Conservation (phyloP, 306 rosid genomes). For the Pyrus betulifolia region DNA sequence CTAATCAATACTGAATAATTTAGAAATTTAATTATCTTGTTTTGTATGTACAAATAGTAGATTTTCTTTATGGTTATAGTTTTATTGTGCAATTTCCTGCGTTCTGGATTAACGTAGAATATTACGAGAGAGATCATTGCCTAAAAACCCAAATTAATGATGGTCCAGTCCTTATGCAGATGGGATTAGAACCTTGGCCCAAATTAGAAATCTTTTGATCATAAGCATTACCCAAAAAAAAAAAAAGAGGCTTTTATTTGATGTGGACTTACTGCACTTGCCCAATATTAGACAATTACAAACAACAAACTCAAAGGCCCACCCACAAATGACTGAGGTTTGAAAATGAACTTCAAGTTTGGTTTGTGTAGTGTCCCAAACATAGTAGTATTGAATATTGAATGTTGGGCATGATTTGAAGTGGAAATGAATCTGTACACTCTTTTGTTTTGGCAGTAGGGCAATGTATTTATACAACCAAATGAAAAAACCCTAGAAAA, state of each 20-base stretch:
- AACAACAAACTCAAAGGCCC: background rate
- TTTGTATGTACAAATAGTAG: too few species aligned
- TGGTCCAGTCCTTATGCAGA: background rate
- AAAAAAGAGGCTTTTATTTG: background rate
- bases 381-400: background rate
- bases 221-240: too few species aligned
- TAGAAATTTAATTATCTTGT: too few species aligned
- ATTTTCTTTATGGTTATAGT: rapidly evolving
- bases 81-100: background rate
- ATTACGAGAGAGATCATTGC: background rate
- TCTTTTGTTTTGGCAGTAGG: background rate
- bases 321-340: background rate
- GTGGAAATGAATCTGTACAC: too few species aligned
- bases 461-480: background rate
- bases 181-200: background rate
- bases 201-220: background rate
- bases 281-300: background rate
- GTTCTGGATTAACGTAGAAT: too few species aligned
- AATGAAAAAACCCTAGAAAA: background rate
- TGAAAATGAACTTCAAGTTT: background rate
- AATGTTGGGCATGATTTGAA: too few species aligned
- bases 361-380: background rate
- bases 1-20: too few species aligned
- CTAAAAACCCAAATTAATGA: background rate
- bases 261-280: background rate